Evolutionary conservation across 1,284 basidiomycete genomes (phyloP).

Genomic region (Trichosporon sp.): DNA sequence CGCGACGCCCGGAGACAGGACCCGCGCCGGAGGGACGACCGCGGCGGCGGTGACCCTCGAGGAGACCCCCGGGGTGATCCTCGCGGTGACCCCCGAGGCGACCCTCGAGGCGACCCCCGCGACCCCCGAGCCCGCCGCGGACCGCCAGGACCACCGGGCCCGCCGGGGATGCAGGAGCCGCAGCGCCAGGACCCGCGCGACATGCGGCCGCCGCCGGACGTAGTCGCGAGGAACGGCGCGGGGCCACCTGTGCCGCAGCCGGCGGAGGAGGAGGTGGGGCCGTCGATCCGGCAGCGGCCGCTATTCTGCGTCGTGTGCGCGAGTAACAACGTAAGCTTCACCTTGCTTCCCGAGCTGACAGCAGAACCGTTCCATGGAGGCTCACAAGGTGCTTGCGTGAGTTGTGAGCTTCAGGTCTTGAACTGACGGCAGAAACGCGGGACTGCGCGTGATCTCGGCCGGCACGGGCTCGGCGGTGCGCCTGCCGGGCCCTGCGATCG

Average conservation of each 20-base stretch:
- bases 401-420: constrained; percentile 43
- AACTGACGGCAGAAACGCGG: constrained; percentile 59
- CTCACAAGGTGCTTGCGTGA: constrained; percentile 83
- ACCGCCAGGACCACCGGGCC: background rate
- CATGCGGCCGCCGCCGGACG: background rate
- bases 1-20: constrained; percentile 8
- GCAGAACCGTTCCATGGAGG: constrained; percentile 99
- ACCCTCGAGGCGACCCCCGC: background rate
- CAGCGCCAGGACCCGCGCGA: background rate
- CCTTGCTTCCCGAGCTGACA: constrained; percentile 16
- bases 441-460: constrained; percentile 84
- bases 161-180: background rate
- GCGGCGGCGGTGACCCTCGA: background rate
- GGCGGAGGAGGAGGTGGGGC: constrained; percentile 14
- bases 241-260: constrained; percentile 8
- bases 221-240: background rate
- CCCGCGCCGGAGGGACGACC: constrained; percentile 4
- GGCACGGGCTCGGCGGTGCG: constrained; percentile 97
- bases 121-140: constrained; percentile 3
- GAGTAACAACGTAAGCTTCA: constrained; percentile 78
- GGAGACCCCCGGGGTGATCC: background rate
- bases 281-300: constrained; percentile 53
- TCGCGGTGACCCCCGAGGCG: background rate
- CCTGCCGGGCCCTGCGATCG: constrained; percentile 89
- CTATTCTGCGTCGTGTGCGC: constrained; percentile 97